Evolutionary conservation across 768 basidiomycete genomes (phyloP).

Genomic region (Naganishia vishniacii): DNA sequence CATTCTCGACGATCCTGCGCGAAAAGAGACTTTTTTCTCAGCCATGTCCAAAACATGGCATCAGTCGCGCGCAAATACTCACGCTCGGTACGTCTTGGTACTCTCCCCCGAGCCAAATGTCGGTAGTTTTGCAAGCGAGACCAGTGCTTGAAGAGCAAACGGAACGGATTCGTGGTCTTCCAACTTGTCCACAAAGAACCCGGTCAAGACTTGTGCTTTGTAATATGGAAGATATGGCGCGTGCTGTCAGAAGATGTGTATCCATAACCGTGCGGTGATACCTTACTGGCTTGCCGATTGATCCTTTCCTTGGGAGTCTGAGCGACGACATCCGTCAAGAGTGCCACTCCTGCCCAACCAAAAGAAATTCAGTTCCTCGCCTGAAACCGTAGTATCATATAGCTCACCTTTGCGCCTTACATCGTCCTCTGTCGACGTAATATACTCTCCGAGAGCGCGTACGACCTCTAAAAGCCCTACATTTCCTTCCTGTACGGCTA

Average conservation of each 20-base stretch:
- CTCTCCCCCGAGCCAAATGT: conserved; percentile 64
- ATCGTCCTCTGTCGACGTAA: conserved; percentile 77
- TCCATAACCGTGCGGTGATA: neutral
- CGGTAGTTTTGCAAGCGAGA: conserved; percentile 60
- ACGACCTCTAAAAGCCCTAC: conserved; percentile 69
- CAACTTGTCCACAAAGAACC: conserved; percentile 79
- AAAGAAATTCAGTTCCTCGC: conserved; percentile 61
- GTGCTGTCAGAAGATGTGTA: neutral
- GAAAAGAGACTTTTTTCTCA: conserved; percentile 8
- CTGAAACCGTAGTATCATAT: conserved; percentile 54
- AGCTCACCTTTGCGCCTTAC: conserved; percentile 69
- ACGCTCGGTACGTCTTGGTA: conserved; percentile 58
- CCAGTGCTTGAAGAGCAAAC: conserved; percentile 71
- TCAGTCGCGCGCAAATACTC: conserved; percentile 48
- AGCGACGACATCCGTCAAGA: conserved; percentile 68
- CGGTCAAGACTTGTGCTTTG: conserved; percentile 70
- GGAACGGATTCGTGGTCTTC: conserved; percentile 79
- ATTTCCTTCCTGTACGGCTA: conserved; percentile 54
- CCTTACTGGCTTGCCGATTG: conserved; percentile 74
- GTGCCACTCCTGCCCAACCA: conserved; percentile 64
- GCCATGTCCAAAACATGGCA: neutral
- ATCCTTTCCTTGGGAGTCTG: conserved; percentile 60
- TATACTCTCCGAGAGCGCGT: conserved; percentile 76
- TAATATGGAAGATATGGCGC: neutral
- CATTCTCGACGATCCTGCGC: conserved; percentile 65